Percentiles rank a stretch among this genome's conserved stretches.
Conservation (phyloP, 2,329 filamentous ascomycete genomes). For the Drechslera avenae region DNA sequence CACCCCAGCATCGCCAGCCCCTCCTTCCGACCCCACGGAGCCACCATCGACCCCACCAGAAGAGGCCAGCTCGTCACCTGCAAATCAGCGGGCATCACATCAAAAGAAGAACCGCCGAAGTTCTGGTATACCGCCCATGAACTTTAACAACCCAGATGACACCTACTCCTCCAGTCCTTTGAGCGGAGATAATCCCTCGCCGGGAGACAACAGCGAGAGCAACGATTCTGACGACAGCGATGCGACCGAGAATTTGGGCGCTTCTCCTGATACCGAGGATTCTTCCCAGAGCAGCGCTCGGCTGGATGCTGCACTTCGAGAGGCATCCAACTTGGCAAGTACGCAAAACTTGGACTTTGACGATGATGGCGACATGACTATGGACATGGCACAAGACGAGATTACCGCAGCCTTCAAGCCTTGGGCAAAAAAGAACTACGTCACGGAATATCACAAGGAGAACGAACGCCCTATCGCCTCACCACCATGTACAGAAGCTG, state of each 20-base stretch:
- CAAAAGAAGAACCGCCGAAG: slow-evolving; percentile 65
- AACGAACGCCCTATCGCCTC: slow-evolving; percentile 56
- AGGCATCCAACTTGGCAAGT: slow-evolving; percentile 76
- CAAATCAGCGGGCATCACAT: slow-evolving; percentile 67
- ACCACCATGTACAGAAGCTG: slow-evolving; percentile 50
- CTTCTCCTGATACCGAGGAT: slow-evolving; percentile 61
- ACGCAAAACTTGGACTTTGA: slow-evolving; percentile 67
- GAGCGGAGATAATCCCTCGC: slow-evolving; percentile 61
- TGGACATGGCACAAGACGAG: slow-evolving; percentile 65
- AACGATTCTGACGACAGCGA: slow-evolving; percentile 67
- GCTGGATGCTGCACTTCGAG: slow-evolving; percentile 76
- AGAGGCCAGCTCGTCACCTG: slow-evolving; percentile 63
- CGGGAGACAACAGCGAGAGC: slow-evolving; percentile 53
- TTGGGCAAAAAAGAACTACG: slow-evolving; percentile 66
- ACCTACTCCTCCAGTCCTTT: slow-evolving; percentile 79
- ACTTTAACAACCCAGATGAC: slow-evolving; percentile 67
- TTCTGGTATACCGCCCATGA: slow-evolving; percentile 68
- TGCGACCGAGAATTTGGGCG: slow-evolving; percentile 65
- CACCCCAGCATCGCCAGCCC: slow-evolving; percentile 35
- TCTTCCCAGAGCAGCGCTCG: slow-evolving; percentile 71
- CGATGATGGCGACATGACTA: slow-evolving; percentile 59
- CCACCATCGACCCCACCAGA: slow-evolving; percentile 67
- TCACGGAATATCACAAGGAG: slow-evolving; percentile 53
- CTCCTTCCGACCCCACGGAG: slow-evolving; percentile 58
- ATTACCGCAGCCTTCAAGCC: slow-evolving; percentile 75